These are phyloP conservation scores for Erysimum pusillum DNA, from an alignment of 441 rosid genomes.

Conservation along the genomic window DNA sequence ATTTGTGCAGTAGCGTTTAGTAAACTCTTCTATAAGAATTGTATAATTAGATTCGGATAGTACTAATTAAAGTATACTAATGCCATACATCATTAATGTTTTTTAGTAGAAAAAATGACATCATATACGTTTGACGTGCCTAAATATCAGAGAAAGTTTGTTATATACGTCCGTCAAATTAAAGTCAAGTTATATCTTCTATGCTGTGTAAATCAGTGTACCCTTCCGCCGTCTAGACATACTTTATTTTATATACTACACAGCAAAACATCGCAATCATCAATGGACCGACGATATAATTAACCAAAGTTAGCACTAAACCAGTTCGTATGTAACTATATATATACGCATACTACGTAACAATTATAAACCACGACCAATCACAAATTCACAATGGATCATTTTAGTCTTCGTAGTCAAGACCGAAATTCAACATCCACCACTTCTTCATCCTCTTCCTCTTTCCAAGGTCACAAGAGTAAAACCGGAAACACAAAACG, in stretches of 20 bases:
- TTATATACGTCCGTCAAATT: neutral
- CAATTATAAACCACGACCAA: slow-evolving; percentile 11
- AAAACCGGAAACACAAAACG: slow-evolving; percentile 20
- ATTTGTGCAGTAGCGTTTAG: too few species aligned
- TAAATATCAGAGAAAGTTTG: neutral
- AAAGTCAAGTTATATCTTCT: neutral
- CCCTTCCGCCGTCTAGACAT: neutral
- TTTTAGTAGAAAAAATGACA: neutral
- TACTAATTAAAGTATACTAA: neutral
- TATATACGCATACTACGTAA: slow-evolving; percentile 32
- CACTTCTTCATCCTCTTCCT: slow-evolving; percentile 49
- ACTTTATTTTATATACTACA: neutral
- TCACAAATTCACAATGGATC: slow-evolving; percentile 32
- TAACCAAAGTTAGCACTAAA: slow-evolving; percentile 8
- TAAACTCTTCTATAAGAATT: neutral
- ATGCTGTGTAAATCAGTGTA: neutral
- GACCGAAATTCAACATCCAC: slow-evolving; percentile 43
- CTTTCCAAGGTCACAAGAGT: slow-evolving; percentile 40
- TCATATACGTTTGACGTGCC: neutral
- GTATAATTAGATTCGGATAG: too few species aligned
- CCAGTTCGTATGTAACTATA: slow-evolving; percentile 8
- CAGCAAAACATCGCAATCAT: neutral
- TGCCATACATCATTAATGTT: neutral
- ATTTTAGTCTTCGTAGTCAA: slow-evolving; percentile 13
- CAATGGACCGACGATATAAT: neutral